Evolutionary conservation across 106 monocot species (phyloP).

Genomic region (Xerophyta viscosa): DNA sequence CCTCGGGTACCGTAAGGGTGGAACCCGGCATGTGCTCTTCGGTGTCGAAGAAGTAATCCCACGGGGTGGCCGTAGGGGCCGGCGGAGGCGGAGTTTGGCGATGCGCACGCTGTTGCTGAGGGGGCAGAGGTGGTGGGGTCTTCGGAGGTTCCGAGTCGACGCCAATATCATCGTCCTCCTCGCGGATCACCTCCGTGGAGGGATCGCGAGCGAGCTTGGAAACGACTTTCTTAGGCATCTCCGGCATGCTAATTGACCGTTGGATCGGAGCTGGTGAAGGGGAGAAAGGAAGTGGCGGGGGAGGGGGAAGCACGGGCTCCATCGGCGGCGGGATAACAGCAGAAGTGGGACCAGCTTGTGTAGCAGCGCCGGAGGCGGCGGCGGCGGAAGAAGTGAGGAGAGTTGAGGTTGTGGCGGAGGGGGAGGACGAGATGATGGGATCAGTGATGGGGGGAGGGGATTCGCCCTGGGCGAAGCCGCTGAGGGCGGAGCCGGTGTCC

Average conservation of each 20-base stretch:
- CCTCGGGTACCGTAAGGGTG: constrained; percentile 5
- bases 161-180: constrained; percentile 41
- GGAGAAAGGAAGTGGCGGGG: constrained; percentile 50
- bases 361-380: neutral
- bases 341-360: neutral
- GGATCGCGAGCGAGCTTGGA: constrained; percentile 11
- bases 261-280: constrained; percentile 42
- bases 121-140: neutral
- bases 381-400: neutral
- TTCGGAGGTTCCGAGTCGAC: neutral
- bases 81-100: neutral
- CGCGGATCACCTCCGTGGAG: constrained; percentile 20
- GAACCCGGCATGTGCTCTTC: constrained; percentile 35
- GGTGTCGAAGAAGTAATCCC: constrained; percentile 46
- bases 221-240: constrained; percentile 26
- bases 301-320: constrained; percentile 39
- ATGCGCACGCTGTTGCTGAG: neutral
- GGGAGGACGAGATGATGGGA: neutral
- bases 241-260: constrained; percentile 73
- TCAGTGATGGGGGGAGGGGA: neutral
- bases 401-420: neutral
- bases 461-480: constrained; percentile 64
- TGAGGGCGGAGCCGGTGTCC: constrained; percentile 75
- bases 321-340: constrained; percentile 15
- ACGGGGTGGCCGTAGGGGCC: neutral